A percentile compares a stretch with the other conserved stretches of the same genome.
Conservation (phyloP, 257 asterid species). For the Oldenlandia corymbosa region DNA sequence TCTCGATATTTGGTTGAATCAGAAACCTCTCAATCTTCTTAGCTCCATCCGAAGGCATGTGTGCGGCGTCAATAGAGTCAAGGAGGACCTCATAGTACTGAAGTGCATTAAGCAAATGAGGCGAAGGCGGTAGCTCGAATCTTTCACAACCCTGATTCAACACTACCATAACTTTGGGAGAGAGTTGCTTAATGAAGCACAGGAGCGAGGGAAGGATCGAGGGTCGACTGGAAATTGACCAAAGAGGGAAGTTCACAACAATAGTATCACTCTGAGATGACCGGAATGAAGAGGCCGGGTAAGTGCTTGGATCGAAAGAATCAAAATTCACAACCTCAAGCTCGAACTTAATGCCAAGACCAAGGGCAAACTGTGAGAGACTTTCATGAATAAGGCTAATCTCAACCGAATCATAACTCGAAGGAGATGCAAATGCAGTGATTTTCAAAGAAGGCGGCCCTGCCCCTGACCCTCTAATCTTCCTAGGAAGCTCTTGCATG, state of each 20-base stretch:
- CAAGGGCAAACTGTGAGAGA: constrained; percentile 37
- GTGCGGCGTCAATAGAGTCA: constrained; percentile 42
- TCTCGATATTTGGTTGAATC: constrained; percentile 49
- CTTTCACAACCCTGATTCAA: constrained; percentile 44
- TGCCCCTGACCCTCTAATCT: constrained; percentile 24
- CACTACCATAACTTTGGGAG: constrained; percentile 43
- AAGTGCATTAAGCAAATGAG: constrained; percentile 42
- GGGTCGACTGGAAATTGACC: constrained; percentile 37
- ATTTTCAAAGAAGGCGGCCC: constrained; percentile 40
- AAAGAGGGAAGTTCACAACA: constrained; percentile 49
- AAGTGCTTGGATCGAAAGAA: constrained; percentile 42
- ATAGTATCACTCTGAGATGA: constrained; percentile 33
- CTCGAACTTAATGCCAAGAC: constrained; percentile 39
- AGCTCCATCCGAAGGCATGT: constrained; percentile 22
- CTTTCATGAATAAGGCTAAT: constrained; percentile 49
- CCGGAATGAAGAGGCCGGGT: constrained; percentile 29
- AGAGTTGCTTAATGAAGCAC: constrained; percentile 38
- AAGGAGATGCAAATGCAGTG: constrained; percentile 52
- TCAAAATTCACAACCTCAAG: constrained; percentile 54
- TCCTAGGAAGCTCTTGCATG: constrained; percentile 43
- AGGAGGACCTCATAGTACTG: constrained; percentile 42
- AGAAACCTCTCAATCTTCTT: constrained; percentile 42
- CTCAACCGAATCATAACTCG: constrained; percentile 38
- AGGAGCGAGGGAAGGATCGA: constrained; percentile 34
- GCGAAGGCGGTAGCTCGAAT: constrained; percentile 37